Evolutionary conservation across 441 rosid genomes (phyloP), one percentile per base, ranked within the genome.

Genomic region (Adansonia grandidieri): DNA sequence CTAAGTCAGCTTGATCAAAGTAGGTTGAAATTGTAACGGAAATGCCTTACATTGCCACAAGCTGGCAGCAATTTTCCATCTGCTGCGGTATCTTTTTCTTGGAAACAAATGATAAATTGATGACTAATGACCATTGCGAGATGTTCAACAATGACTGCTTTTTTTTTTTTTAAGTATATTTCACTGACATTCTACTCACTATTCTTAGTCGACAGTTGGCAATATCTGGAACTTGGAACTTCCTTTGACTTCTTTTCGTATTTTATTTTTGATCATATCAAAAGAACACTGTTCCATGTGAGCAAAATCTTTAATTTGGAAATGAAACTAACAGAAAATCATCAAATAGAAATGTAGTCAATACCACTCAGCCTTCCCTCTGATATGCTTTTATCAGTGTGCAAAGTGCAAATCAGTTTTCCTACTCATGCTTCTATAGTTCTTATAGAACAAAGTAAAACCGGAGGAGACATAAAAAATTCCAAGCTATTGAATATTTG

Each of bases 211-310:
- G n/a, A 28, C 24, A 13, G 61, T 71, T 71, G 13, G 66, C 5
- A 61, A 61, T 40, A 61, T 37, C 15, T 7, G 42, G 47, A 71
- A 53, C 48, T 53, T n/a, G 10, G 20, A 24, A 57, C 19, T 45
- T 69, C 2, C 4, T 32, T 53, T 32, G 61, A 51, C 60, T 73
- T 73, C 42, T 40, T 56, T 37, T 22, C 10, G 15, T 17, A 32
- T 58, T 58, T 15, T 42, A 56, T 15, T 53, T 71, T 51, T 70
- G 19, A 24, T 50, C 50, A 58, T 58, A 66, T 73, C 76, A 17
- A 56, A 73, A 37, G 65, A 56, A 42, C 56, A 68, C 28, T 45
- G 57, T 19, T 45, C 73, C 66, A 62, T 32, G 45, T 13, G 32
- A 28, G 45, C 22, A 28, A 53, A 20, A 24, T 20, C 14, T 32